Base-by-base conservation (phyloP, 495 filamentous ascomycete species). In the Pyronema omphalodes region DNA sequence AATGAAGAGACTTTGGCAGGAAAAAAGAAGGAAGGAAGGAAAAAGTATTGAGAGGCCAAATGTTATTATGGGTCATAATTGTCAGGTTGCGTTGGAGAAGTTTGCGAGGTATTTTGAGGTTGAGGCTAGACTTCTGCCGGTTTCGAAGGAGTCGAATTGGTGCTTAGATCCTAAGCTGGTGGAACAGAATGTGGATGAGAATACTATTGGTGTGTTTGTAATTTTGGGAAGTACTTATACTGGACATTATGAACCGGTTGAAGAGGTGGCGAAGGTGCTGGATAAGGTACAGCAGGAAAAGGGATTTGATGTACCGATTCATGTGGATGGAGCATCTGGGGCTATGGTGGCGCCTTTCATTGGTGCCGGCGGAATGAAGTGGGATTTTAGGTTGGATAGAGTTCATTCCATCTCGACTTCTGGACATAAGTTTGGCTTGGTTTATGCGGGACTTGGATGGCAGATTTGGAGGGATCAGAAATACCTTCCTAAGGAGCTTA, bases 1-100 rank as follows among this genome's bases (percentile, higher is more conserved):
- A 7, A 84, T 87, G 82, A 86, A 86, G 71, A 72, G 82, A 5
- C 71, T 80, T 6, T 86, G 83, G 83, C 82, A 85, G 63, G 79
- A 85, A 59, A 73, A 73, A 54, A 70, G 81, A 19, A 66, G 69
- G 44, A 70, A 68, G 0, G 72, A 74, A 48, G 79, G 80, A 3
- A 80, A 84, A 44, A 76, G 82, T 34, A 74, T 74, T 0, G 67
- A 64, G 7, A 75, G 71, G 36, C 82, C 82, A 6, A 87, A 86
- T 63, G 84, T 86, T 60, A 69, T 86, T 56, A 84, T 87, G 81
- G 83, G 82, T 1, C 72, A 79, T 15, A 87, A 87, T 63, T 80
- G 82, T 12, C 82, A 86, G 61, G 83, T 86, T 6, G 82, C 82
- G 3, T 70, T 87, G 23, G 79, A 83, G 67, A 86, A 86, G 61